These are phyloP conservation scores for Ascochyta pisi DNA, from an alignment of 2,329 filamentous ascomycete genomes.

Conservation along the genomic window DNA sequence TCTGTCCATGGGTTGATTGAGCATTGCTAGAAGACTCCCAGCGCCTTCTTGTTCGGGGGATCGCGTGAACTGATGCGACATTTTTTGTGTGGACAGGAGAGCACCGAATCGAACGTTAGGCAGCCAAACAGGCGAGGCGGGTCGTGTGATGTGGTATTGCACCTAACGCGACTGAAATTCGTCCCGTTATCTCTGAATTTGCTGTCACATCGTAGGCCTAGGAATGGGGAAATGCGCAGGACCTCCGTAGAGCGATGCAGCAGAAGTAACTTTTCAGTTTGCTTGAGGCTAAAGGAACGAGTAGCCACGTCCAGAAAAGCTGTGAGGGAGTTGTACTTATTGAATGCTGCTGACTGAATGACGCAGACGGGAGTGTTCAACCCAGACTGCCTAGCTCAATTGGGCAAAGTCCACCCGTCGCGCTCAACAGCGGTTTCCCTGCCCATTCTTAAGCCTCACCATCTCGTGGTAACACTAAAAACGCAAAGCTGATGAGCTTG, in stretches of 20 bases:
- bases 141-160: background rate
- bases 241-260: background rate
- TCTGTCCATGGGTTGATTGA: constrained; percentile 23
- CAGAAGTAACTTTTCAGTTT: background rate
- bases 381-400: background rate
- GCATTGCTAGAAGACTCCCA: constrained; percentile 20
- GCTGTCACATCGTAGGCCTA: constrained; percentile 6
- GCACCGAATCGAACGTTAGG: background rate
- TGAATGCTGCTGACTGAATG: constrained; percentile 8
- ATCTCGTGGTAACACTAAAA: background rate
- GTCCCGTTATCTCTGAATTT: constrained; percentile 2
- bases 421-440: background rate
- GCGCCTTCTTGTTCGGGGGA: constrained; percentile 13
- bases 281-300: background rate
- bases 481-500: background rate
- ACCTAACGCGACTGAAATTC: constrained; percentile 7
- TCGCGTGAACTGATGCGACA: constrained; percentile 20
- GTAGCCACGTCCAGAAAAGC: background rate
- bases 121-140: background rate
- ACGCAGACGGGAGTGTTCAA: constrained; percentile 2
- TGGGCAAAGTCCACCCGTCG: background rate
- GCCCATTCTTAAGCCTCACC: too few relatives aligned
- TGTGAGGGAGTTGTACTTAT: background rate
- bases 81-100: background rate
- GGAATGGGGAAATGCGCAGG: background rate